phyloP scores from a whole-genome alignment of 176 grass and related monocot genomes.

The Musa acuminata region DNA sequence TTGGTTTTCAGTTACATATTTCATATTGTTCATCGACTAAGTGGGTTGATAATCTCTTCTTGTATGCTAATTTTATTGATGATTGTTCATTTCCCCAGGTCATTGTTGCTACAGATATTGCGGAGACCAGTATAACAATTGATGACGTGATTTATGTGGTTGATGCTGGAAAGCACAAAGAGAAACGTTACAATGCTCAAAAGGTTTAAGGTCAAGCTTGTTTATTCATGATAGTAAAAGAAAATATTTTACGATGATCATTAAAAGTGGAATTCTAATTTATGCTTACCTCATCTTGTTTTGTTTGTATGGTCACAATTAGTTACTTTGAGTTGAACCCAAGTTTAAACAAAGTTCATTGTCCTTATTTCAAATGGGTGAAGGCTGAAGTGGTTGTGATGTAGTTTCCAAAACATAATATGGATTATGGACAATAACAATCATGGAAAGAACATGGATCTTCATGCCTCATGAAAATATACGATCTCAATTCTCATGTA shows the following conservation, averaged over 20 bases:
- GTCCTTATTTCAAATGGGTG: not conserved
- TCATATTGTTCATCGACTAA: not conserved
- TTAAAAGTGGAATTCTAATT: not conserved
- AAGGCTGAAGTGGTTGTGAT: not conserved
- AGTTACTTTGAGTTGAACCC: not conserved
- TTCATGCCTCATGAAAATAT: too few species aligned
- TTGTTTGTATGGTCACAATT: not conserved
- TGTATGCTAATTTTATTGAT: not conserved
- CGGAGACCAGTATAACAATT: constrained; percentile 98
- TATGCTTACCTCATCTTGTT: not conserved
- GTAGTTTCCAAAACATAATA: not conserved
- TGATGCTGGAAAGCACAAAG: constrained; percentile 94
- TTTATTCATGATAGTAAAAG: not conserved
- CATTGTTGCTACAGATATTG: constrained; percentile 97
- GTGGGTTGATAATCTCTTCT: not conserved
- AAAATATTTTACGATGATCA: not conserved
- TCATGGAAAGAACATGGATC: not conserved
- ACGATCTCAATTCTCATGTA: too few species aligned
- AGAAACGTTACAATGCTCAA: constrained; percentile 89
- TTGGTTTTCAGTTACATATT: not conserved
- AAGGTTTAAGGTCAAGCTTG: constrained; percentile 37
- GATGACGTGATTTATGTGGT: constrained; percentile 95
- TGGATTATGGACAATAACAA: not conserved
- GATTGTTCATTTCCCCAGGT: constrained; percentile 47
- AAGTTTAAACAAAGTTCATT: not conserved